These are phyloP conservation scores for Nigrospora osmanthi DNA, from an alignment of 2,329 filamentous ascomycete species.

Conservation along the genomic window DNA sequence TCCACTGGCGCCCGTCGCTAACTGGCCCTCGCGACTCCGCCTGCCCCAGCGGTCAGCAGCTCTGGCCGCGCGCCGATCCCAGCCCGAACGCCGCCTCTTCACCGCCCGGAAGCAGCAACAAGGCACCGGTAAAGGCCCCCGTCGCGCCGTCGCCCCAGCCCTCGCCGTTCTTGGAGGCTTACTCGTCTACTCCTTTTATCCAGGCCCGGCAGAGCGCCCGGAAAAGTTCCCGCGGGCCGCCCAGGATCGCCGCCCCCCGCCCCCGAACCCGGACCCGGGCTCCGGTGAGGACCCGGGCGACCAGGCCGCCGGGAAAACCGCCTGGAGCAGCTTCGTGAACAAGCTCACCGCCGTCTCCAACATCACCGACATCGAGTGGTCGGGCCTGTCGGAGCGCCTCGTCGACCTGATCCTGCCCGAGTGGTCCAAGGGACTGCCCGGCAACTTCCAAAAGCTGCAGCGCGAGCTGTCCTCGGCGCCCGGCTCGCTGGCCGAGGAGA, in stretches of 20 bases:
- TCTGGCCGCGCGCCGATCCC: conserved; percentile 1
- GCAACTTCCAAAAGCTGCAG: conserved; percentile 74
- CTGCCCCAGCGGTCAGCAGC: conserved; percentile 1
- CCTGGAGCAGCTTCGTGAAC: conserved; percentile 40
- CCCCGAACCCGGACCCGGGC: not conserved
- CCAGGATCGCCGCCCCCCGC: not conserved
- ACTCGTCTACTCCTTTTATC: conserved; percentile 30
- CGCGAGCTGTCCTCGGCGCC: conserved; percentile 80
- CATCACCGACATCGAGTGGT: conserved; percentile 47
- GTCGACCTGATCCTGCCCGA: conserved; percentile 69
- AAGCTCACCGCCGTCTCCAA: conserved; percentile 46
- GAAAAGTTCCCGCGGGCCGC: conserved; percentile 9
- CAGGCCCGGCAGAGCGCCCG: conserved; percentile 24
- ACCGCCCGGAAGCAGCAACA: conserved; percentile 9
- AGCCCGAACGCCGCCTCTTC: conserved; percentile 17
- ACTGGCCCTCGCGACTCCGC: conserved; percentile 2
- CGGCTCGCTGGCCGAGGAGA: conserved; percentile 83
- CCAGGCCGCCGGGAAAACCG: conserved; percentile 15
- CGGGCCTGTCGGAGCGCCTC: conserved; percentile 46
- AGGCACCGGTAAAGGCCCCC: conserved; percentile 16
- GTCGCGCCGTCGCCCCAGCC: conserved; percentile 16
- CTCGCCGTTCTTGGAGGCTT: conserved; percentile 23
- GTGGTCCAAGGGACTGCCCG: conserved; percentile 73
- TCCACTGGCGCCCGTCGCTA: conserved; percentile 4
- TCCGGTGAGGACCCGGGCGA: not conserved